Conservation (phyloP, 768 basidiomycete genomes). For the Dendrothele bispora region DNA sequence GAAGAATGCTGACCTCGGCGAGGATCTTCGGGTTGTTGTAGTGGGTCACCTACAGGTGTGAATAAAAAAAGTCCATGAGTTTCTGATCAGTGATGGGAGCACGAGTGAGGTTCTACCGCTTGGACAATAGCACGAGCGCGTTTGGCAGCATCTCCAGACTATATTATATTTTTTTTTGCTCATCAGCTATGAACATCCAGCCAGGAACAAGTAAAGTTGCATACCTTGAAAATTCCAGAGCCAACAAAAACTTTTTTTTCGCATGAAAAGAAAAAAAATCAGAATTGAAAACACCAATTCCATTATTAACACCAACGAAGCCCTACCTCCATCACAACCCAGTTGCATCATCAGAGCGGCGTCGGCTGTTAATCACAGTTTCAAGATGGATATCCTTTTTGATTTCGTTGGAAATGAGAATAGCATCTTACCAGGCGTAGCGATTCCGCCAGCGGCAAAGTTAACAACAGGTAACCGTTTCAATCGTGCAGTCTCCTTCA, state of each 20-base stretch:
- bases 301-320: slow-evolving; percentile 11
- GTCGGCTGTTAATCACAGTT: slow-evolving; percentile 75
- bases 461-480: slow-evolving; percentile 95
- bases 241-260: slow-evolving; percentile 90
- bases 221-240: slow-evolving; percentile 92
- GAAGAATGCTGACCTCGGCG: slow-evolving; percentile 61
- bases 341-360: slow-evolving; percentile 99
- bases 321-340: slow-evolving; percentile 92
- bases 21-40: slow-evolving; percentile 92
- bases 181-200: background rate
- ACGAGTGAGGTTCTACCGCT: slow-evolving; percentile 53
- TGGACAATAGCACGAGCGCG: slow-evolving; percentile 95
- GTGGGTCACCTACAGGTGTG: slow-evolving; percentile 85
- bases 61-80: slow-evolving; percentile 9
- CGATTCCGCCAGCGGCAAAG: slow-evolving; percentile 94
- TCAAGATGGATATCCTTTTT: no score
- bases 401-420: no score
- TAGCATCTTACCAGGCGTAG: slow-evolving; percentile 71
- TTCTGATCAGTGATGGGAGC: slow-evolving; percentile 1
- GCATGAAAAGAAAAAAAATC: no score
- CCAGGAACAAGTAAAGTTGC: background rate
- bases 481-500: slow-evolving; percentile 93
- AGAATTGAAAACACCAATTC: no score
- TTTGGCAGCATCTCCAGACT: slow-evolving; percentile 93
- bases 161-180: background rate